phyloP scores from a whole-genome alignment of 1,284 basidiomycete genomes.

The Phenoliferia sp. region DNA sequence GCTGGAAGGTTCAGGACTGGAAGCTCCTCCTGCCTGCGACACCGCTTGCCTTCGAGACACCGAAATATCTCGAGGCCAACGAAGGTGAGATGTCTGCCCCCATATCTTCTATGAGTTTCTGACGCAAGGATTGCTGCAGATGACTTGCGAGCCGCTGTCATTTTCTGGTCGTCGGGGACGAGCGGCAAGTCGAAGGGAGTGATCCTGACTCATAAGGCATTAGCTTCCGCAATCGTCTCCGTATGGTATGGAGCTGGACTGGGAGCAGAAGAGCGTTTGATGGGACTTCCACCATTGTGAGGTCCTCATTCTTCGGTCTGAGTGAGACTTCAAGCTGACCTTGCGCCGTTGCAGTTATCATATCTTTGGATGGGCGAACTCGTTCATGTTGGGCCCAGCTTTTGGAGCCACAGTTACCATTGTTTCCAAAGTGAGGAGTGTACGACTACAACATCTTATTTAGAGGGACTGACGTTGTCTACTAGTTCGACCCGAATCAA shows the following conservation, averaged over 20 bases:
- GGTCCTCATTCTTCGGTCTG: background rate
- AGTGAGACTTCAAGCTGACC: background rate
- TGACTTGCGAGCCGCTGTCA: conserved; percentile 33
- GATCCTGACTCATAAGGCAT: conserved; percentile 39
- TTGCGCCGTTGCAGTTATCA: background rate
- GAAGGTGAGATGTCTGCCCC: background rate
- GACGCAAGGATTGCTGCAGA: background rate
- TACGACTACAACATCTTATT: too few relatives aligned
- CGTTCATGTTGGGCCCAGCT: conserved; percentile 37
- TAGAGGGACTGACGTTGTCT: background rate
- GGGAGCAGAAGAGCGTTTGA: conserved; percentile 36
- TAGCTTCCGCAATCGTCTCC: conserved; percentile 37
- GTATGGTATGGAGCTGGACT: conserved; percentile 37
- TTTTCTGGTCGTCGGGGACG: conserved; percentile 43
- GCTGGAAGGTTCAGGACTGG: conserved; percentile 27
- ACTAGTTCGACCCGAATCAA: conserved; percentile 40
- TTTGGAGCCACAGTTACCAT: conserved; percentile 42
- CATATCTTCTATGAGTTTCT: background rate
- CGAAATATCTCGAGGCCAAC: conserved; percentile 23
- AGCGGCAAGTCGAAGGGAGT: conserved; percentile 45
- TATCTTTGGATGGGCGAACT: conserved; percentile 35
- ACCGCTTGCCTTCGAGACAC: conserved; percentile 15
- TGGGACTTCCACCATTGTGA: conserved; percentile 42
- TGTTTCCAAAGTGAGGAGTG: conserved; percentile 32
- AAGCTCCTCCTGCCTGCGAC: conserved; percentile 26